These are phyloP conservation scores for Pisolithus microcarpus DNA, from an alignment of 768 basidiomycete genomes.

Conservation along the genomic window DNA sequence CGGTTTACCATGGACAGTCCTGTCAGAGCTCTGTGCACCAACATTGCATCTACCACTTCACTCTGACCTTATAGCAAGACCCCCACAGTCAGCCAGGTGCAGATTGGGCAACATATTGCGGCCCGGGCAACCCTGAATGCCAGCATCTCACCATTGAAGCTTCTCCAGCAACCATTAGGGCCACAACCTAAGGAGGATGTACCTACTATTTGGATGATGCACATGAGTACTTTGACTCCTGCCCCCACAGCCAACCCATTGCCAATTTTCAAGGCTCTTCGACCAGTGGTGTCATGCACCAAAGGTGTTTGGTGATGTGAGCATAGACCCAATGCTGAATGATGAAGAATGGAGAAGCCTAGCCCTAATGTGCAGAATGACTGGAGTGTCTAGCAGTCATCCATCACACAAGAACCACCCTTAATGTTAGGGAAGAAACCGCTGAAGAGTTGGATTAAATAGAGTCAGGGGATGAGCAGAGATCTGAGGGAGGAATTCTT, in stretches of 20 bases:
- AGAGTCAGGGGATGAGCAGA: too few relatives aligned
- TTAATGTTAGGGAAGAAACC: too few relatives aligned
- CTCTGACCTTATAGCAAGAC: conserved; percentile 43
- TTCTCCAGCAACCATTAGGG: conserved; percentile 13
- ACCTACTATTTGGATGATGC: conserved; percentile 24
- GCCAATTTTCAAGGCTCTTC: conserved; percentile 52
- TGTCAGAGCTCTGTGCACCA: conserved; percentile 27
- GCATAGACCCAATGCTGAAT: too few relatives aligned
- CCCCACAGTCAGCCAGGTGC: conserved; percentile 13
- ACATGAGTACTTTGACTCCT: conserved; percentile 52
- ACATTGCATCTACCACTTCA: conserved; percentile 38
- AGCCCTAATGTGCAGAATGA: too few relatives aligned
- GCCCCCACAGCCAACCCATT: conserved; percentile 51
- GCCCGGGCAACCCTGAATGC: conserved; percentile 50
- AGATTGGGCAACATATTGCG: conserved; percentile 51
- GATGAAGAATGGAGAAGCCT: too few relatives aligned
- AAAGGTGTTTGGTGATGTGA: too few relatives aligned
- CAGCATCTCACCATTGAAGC: conserved; percentile 33
- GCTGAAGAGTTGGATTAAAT: too few relatives aligned
- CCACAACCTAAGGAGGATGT: conserved; percentile 21
- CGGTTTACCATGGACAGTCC: conserved; percentile 29
- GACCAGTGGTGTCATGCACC: too few relatives aligned
- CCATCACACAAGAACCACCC: too few relatives aligned
- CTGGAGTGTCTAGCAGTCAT: too few relatives aligned
- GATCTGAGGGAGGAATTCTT: too few relatives aligned